A percentile compares a stretch with the other conserved stretches of the same genome.
phyloP scores from a whole-genome alignment of 805 yeast genomes.

The Metschnikowia borealis region DNA sequence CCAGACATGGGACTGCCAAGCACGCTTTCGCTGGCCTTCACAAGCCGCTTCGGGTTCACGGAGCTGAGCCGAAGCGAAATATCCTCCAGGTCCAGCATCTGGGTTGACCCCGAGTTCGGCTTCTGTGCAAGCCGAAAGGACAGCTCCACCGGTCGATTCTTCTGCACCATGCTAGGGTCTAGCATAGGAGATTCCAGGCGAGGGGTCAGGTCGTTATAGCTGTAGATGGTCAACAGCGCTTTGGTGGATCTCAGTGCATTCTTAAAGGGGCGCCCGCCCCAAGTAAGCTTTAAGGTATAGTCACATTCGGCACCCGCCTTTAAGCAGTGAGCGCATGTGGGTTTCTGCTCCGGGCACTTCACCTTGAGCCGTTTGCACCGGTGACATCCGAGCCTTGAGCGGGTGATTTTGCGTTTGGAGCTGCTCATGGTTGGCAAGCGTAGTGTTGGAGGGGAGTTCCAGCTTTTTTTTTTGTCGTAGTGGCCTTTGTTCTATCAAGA shows the following conservation, averaged over 20 bases:
- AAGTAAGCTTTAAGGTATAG: slow-evolving; percentile 56
- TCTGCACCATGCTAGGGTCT: background rate
- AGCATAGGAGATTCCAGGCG: background rate
- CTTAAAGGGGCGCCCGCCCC: slow-evolving; percentile 74
- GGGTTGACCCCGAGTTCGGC: background rate
- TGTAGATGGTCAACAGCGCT: background rate
- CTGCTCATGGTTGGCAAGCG: background rate
- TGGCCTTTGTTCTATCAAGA: background rate
- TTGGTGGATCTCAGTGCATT: slow-evolving; percentile 12
- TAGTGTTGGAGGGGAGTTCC: background rate
- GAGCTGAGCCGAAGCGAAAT: background rate
- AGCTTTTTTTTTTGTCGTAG: background rate
- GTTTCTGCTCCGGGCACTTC: slow-evolving; percentile 69
- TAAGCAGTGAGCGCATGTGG: slow-evolving; percentile 54
- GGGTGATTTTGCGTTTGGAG: slow-evolving; percentile 24
- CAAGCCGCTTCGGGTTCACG: too few relatives aligned
- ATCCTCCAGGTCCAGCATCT: background rate
- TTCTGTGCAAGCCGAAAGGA: background rate
- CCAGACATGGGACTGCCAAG: background rate
- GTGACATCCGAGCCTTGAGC: slow-evolving; percentile 59
- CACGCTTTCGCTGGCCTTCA: background rate
- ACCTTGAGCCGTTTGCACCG: slow-evolving; percentile 58
- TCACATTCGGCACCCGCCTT: slow-evolving; percentile 51
- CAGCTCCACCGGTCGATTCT: background rate
- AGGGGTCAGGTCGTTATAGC: background rate